Conservation (phyloP, 2,329 filamentous ascomycete species). For the Berkeleyomyces basicola region DNA sequence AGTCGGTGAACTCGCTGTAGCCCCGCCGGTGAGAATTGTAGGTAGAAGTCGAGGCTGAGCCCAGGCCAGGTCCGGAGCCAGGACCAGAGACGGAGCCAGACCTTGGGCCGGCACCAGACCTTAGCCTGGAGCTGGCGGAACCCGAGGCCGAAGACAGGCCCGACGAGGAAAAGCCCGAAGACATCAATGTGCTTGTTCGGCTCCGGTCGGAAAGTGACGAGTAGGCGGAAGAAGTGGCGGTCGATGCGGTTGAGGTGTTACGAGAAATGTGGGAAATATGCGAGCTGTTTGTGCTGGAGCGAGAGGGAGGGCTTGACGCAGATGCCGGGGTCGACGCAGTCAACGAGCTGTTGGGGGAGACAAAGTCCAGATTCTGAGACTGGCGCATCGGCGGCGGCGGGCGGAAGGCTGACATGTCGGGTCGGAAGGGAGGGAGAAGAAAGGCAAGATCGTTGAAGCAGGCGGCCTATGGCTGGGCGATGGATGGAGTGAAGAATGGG, state of each 20-base stretch:
- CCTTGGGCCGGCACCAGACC: slow-evolving; percentile 9
- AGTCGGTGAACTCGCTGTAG: slow-evolving; percentile 51
- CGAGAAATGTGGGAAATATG: slow-evolving; percentile 26
- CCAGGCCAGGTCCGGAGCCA: background rate
- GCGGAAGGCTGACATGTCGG: slow-evolving; percentile 24
- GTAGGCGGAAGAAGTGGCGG: slow-evolving; percentile 53
- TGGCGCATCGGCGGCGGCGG: slow-evolving; percentile 19
- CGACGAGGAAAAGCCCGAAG: slow-evolving; percentile 29
- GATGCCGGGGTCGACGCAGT: slow-evolving; percentile 21
- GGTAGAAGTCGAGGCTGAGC: slow-evolving; percentile 38
- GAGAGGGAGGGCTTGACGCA: slow-evolving; percentile 4
- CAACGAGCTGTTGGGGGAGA: slow-evolving; percentile 17
- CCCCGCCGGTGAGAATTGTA: slow-evolving; percentile 51
- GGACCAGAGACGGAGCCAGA: slow-evolving; percentile 15
- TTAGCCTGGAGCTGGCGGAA: slow-evolving; percentile 14
- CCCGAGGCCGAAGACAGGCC: slow-evolving; percentile 38
- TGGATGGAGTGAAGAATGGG: background rate
- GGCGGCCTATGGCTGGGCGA: background rate
- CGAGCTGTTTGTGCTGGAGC: slow-evolving; percentile 3
- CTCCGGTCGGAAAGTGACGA: slow-evolving; percentile 41
- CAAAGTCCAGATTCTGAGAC: slow-evolving; percentile 21
- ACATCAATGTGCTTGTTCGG: slow-evolving; percentile 44
- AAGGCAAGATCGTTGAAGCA: background rate
- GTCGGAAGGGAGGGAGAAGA: background rate
- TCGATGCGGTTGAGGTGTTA: slow-evolving; percentile 54